These are phyloP conservation scores for Triticum turgidum DNA, from an alignment of 176 grass and related monocot species.

Conservation along the genomic window DNA sequence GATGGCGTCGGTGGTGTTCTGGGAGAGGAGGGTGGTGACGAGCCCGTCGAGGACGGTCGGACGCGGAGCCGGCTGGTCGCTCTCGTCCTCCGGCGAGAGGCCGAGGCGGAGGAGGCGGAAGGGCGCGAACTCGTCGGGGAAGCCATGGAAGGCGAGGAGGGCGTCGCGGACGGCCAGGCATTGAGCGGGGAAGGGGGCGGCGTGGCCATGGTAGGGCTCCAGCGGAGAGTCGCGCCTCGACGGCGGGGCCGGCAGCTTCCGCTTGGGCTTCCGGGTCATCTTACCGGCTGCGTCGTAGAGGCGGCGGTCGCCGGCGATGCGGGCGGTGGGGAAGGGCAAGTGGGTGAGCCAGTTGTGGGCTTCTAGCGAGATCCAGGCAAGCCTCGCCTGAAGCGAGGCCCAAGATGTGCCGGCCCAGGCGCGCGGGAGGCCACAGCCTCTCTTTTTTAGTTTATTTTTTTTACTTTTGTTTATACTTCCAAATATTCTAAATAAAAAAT, in stretches of 20 bases:
- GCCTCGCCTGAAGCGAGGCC: no score
- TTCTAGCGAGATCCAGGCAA: no score
- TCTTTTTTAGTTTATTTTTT: no score
- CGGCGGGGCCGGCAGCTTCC: slow-evolving; percentile 35
- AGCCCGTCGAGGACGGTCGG: slow-evolving; percentile 73
- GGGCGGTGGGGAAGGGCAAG: background rate
- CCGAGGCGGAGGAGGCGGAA: slow-evolving; percentile 40
- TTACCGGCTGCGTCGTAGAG: background rate
- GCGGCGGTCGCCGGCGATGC: slow-evolving; percentile 17
- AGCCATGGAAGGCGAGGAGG: slow-evolving; percentile 74
- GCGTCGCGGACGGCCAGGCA: slow-evolving; percentile 69
- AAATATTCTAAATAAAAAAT: no score
- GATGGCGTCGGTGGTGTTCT: slow-evolving; percentile 91
- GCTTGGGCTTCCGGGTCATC: slow-evolving; percentile 74
- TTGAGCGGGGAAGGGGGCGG: slow-evolving; percentile 53
- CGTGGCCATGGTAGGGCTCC: slow-evolving; percentile 53
- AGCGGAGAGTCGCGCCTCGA: background rate
- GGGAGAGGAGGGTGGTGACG: slow-evolving; percentile 74
- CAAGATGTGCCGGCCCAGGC: no score
- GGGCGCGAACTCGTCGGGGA: slow-evolving; percentile 81
- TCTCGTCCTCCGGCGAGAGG: background rate
- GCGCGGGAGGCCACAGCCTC: no score
- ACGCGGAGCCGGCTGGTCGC: background rate
- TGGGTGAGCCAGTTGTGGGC: background rate
- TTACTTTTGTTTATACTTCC: no score